Evolutionary conservation across 140 eudicot genomes (phyloP).

Genomic region (Ambrosia hybrid): DNA sequence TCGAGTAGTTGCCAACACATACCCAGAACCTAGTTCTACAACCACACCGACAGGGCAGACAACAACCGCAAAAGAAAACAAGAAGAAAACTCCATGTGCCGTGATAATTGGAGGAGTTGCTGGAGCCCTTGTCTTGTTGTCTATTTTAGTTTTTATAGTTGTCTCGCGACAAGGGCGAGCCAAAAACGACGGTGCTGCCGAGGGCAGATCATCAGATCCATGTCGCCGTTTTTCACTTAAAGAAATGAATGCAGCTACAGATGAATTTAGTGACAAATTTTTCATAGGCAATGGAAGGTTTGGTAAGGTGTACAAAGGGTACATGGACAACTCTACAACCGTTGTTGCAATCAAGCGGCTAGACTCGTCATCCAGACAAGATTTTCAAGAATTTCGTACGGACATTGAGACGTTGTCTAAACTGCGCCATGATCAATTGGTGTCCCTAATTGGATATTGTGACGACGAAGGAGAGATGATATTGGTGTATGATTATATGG

Average conservation of each 20-base stretch:
- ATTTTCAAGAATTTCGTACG: conserved; percentile 45
- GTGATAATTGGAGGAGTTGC: conserved; percentile 33
- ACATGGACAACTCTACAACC: conserved; percentile 28
- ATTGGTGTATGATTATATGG: no score
- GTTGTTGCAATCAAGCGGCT: conserved; percentile 53
- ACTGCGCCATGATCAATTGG: background rate
- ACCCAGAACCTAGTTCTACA: no score
- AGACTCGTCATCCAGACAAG: conserved; percentile 49
- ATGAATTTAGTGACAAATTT: conserved; percentile 42
- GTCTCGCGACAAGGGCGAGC: no score
- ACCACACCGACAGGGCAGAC: no score
- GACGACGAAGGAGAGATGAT: no score
- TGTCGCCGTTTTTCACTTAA: conserved; percentile 42
- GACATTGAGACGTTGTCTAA: conserved; percentile 47
- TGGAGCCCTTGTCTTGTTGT: no score
- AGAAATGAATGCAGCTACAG: conserved; percentile 45
- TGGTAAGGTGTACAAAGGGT: conserved; percentile 26
- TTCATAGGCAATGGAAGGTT: background rate
- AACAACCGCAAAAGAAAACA: no score
- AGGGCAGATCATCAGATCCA: conserved; percentile 2
- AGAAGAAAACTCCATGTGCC: background rate
- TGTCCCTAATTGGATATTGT: no score
- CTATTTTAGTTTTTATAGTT: no score
- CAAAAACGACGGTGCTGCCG: no score
- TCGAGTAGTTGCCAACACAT: no score